Evolutionary conservation across 441 rosid genomes (phyloP).

Genomic region (Bocquillonia castaneifolia): DNA sequence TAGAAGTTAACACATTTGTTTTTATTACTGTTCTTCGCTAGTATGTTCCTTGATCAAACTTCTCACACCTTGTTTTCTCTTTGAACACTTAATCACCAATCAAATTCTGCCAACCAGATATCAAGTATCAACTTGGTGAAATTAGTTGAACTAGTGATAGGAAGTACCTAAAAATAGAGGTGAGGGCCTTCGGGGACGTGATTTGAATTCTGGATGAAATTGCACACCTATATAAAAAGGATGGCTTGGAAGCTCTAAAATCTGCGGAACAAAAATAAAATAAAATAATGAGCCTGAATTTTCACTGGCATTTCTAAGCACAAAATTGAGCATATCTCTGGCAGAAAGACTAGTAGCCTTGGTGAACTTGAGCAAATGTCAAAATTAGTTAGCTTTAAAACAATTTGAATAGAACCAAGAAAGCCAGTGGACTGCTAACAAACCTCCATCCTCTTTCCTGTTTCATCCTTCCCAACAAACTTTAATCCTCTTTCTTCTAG

Average conservation of each 20-base stretch:
- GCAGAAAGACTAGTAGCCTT: no score
- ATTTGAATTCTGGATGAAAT: constrained; percentile 98
- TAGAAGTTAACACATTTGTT: not conserved
- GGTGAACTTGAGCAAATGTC: constrained; percentile 12
- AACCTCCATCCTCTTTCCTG: constrained; percentile 89
- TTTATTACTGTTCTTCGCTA: not conserved
- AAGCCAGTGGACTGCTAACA: constrained; percentile 7
- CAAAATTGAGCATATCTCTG: not conserved
- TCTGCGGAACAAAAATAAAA: constrained; percentile 37
- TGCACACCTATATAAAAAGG: constrained; percentile 84
- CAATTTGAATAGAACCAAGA: not conserved
- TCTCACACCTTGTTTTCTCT: not conserved
- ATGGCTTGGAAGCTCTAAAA: constrained; percentile 71
- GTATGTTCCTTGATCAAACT: not conserved
- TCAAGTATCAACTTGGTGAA: not conserved
- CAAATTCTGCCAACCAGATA: not conserved
- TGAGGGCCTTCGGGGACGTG: constrained; percentile 90
- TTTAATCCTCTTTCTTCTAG: constrained; percentile 72
- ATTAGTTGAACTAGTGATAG: constrained; percentile 3
- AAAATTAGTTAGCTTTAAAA: not conserved
- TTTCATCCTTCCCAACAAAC: constrained; percentile 89
- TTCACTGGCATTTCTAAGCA: not conserved
- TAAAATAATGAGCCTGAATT: not conserved
- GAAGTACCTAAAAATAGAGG: constrained; percentile 68
- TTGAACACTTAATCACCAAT: not conserved